Percentiles rank a stretch among this genome's conserved stretches.
These are phyloP conservation scores for barrel medic (Medicago truncatula) DNA, from an alignment of 306 rosid genomes.

Conservation along the genomic window MtrunA17r5.0-ANR NC_053043.1:46318001-46318500, in stretches of 20 bases:
- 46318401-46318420: conserved; percentile 31
- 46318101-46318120: conserved; percentile 45
- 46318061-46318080: conserved; percentile 9
- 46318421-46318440: too few species aligned
- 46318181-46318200: too few species aligned
- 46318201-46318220: neutral
- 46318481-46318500: too few species aligned
- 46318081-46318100: neutral
- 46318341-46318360: conserved; percentile 50
- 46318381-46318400: conserved; percentile 20
- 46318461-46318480: too few species aligned
- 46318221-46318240: neutral
- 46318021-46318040: conserved; percentile 22
- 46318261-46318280: conserved; percentile 44
- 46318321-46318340: conserved; percentile 31
- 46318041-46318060: conserved; percentile 1
- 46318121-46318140: conserved; percentile 35
- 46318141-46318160: conserved; percentile 7
- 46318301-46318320: neutral
- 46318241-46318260: conserved; percentile 35
- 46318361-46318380: conserved; percentile 22
- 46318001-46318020: conserved; percentile 5
- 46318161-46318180: neutral
- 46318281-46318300: conserved; percentile 44
- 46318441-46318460: neutral